Conservation (phyloP, 371 early-diverging fungal species). For the Mucor racemosus region DNA sequence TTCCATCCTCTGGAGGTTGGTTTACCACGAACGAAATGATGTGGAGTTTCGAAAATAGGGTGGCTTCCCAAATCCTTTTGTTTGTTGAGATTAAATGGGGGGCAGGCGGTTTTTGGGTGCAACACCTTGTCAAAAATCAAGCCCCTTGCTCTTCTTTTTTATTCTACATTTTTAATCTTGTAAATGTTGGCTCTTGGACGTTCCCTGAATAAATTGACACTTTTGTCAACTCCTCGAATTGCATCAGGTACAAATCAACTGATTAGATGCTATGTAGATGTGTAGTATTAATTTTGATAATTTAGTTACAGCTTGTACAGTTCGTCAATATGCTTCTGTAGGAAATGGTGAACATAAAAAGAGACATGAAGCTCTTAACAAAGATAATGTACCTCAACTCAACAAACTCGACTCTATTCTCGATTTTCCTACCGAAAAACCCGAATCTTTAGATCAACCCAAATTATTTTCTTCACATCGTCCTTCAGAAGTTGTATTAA, state of each 20-base stretch:
- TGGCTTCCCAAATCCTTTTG: neutral
- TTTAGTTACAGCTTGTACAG: neutral
- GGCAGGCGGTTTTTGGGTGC: neutral
- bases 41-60: neutral
- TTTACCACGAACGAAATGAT: neutral
- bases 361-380: slow-evolving; percentile 32
- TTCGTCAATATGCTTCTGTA: slow-evolving; percentile 38
- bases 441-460: slow-evolving; percentile 39
- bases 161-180: neutral
- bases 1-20: neutral
- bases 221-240: slow-evolving; percentile 21
- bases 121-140: slow-evolving; percentile 21
- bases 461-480: slow-evolving; percentile 44
- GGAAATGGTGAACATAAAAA: slow-evolving; percentile 29
- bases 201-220: slow-evolving; percentile 33
- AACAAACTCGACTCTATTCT: slow-evolving; percentile 50
- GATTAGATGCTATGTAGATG: neutral
- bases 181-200: slow-evolving; percentile 39
- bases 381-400: slow-evolving; percentile 43
- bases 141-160: slow-evolving; percentile 24
- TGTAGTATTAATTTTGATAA: neutral
- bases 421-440: slow-evolving; percentile 38
- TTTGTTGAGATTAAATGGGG: neutral
- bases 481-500: slow-evolving; percentile 45
- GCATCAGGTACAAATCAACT: slow-evolving; percentile 16